Percentiles rank a stretch among this genome's conserved stretches.
Evolutionary conservation across 164 flowering plant genomes (phyloP).

Genomic region (Vitis amurensis): DNA sequence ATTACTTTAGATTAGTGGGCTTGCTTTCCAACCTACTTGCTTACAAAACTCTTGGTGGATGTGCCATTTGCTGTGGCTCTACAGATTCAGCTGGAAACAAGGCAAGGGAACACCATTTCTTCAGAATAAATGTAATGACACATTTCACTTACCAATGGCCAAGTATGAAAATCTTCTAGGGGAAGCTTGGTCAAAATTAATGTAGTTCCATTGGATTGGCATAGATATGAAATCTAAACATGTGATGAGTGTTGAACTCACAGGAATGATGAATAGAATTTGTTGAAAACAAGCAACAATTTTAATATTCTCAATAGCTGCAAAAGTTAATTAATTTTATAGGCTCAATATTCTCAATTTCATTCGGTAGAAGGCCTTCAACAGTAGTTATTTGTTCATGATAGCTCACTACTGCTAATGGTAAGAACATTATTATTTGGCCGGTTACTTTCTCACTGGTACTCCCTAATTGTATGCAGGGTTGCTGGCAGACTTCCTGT

Average conservation of each 20-base stretch:
- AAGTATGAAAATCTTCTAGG: too few relatives aligned
- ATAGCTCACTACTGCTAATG: slow-evolving; percentile 62
- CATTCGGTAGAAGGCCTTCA: slow-evolving; percentile 65
- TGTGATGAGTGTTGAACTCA: too few relatives aligned
- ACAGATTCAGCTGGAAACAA: background rate
- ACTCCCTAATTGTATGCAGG: background rate
- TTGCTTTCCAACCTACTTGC: background rate
- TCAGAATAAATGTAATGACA: background rate
- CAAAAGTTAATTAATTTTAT: background rate
- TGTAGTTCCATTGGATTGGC: too few relatives aligned
- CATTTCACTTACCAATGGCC: too few relatives aligned
- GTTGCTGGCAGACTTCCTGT: slow-evolving; percentile 9
- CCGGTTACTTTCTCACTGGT: slow-evolving; percentile 4
- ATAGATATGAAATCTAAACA: too few relatives aligned
- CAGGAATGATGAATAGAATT: too few relatives aligned
- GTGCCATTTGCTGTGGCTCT: background rate
- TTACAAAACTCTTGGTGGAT: background rate
- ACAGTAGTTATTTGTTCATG: slow-evolving; percentile 60
- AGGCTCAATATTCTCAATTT: slow-evolving; percentile 8
- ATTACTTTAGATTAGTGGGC: background rate
- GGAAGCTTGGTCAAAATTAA: too few relatives aligned
- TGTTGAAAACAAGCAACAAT: too few relatives aligned
- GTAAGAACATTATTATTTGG: slow-evolving; percentile 34
- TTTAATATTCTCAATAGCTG: background rate
- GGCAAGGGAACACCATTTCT: background rate